These are phyloP conservation scores for Haplographium delicatum DNA, from an alignment of 495 filamentous ascomycete species.

Conservation along the genomic window DNA sequence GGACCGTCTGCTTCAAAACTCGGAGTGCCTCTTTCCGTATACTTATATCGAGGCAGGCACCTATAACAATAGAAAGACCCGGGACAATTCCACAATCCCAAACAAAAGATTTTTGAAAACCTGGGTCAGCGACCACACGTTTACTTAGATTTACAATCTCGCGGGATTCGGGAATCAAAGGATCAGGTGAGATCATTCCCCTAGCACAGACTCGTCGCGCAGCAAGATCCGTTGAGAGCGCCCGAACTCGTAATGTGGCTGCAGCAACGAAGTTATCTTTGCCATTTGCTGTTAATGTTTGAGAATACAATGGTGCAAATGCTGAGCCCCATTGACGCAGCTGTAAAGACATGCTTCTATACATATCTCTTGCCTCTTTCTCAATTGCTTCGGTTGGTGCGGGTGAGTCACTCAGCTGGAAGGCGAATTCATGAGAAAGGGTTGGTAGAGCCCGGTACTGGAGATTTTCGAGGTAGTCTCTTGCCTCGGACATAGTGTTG, in stretches of 20 bases:
- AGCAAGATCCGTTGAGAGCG: background rate
- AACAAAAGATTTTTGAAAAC: conserved; percentile 10
- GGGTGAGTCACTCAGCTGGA: background rate
- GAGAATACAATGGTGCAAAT: conserved; percentile 2
- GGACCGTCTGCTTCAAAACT: conserved; percentile 1
- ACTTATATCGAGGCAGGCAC: background rate
- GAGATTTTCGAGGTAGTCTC: conserved; percentile 9
- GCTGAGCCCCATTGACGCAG: background rate
- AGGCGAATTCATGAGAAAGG: background rate
- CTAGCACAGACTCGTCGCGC: background rate
- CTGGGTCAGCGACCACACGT: background rate
- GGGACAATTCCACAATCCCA: conserved; percentile 13
- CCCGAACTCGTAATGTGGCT: background rate
- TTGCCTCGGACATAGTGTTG: conserved; percentile 1
- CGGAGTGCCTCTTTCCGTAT: conserved; percentile 1
- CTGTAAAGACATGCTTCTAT: no score
- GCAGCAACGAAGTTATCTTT: background rate
- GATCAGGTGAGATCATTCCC: background rate
- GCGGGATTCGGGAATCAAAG: background rate
- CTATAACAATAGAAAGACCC: conserved; percentile 4
- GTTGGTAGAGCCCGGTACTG: conserved; percentile 5
- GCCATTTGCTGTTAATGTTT: background rate
- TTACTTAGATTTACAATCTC: conserved; percentile 8
- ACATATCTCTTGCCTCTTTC: no score
- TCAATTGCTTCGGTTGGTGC: no score